phyloP scores from a whole-genome alignment of 768 basidiomycete species.

The Leccinum rimulosum region DNA sequence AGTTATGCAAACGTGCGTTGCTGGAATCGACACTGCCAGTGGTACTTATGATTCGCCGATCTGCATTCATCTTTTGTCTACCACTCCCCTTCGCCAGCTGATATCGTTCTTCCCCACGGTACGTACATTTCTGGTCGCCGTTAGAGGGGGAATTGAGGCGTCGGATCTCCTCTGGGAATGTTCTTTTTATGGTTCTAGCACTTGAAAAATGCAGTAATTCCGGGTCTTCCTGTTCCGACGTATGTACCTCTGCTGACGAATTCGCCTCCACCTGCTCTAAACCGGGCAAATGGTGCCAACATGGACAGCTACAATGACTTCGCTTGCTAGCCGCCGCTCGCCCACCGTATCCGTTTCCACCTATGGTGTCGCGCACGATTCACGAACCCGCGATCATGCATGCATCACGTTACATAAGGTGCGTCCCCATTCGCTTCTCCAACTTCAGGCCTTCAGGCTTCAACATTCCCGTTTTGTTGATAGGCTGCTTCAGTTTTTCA shows the following conservation, averaged over 20 bases:
- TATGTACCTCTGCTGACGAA: background rate
- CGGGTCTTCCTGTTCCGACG: background rate
- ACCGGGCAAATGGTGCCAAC: background rate
- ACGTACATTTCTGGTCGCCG: background rate
- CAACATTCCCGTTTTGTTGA: background rate
- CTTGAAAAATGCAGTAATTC: background rate
- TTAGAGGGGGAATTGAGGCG: slow-evolving; percentile 5
- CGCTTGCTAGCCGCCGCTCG: background rate
- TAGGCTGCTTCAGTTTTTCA: background rate
- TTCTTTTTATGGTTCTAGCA: background rate
- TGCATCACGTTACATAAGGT: background rate
- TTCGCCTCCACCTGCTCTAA: background rate
- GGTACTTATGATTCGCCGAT: too few relatives aligned
- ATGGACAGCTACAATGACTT: background rate
- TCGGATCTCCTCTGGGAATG: background rate
- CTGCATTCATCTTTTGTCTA: too few relatives aligned
- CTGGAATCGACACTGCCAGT: too few relatives aligned
- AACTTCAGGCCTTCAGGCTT: background rate
- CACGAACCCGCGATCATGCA: background rate
- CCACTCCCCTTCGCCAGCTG: background rate
- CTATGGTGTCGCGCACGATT: background rate
- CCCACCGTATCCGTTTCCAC: too few relatives aligned
- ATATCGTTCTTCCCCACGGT: background rate
- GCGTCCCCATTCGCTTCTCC: background rate
- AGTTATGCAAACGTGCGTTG: too few relatives aligned